Conservation (phyloP, 2,329 filamentous ascomycete species). For the Colletotrichum sp. region DNA sequence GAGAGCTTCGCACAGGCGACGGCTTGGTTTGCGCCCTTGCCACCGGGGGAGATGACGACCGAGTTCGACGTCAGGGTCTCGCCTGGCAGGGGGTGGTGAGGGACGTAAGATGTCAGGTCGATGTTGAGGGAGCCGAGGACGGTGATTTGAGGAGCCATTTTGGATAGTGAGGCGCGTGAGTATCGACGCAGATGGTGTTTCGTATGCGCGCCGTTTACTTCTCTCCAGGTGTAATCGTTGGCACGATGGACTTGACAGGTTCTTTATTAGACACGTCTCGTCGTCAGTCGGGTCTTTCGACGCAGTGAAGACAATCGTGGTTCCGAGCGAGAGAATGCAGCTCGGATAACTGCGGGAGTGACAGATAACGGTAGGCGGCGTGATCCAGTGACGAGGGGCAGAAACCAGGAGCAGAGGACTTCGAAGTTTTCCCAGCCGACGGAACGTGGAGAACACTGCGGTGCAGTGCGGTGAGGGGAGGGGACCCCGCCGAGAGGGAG, state of each 20-base stretch:
- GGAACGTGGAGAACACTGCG: neutral
- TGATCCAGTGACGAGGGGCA: neutral
- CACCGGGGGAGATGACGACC: conserved; percentile 83
- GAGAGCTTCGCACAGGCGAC: conserved; percentile 87
- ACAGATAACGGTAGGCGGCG: conserved; percentile 1
- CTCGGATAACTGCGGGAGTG: conserved; percentile 2
- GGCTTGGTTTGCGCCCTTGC: conserved; percentile 96
- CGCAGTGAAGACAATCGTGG: neutral
- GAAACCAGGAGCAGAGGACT: neutral
- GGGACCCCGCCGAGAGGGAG: conserved; percentile 4
- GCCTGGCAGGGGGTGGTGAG: conserved; percentile 81
- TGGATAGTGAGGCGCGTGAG: neutral
- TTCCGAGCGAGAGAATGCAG: neutral
- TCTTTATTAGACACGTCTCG: neutral
- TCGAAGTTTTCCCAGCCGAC: conserved; percentile 14
- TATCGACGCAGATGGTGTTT: neutral
- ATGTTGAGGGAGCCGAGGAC: conserved; percentile 94
- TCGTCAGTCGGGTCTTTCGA: neutral
- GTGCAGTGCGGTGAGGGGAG: neutral
- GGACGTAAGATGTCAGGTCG: conserved; percentile 88
- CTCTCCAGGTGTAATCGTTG: neutral
- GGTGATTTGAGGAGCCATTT: conserved; percentile 62
- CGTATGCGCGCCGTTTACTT: neutral
- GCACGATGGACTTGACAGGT: neutral
- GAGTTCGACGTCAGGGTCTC: conserved; percentile 84